A percentile compares a stretch with the other conserved stretches of the same genome.
phyloP scores from a whole-genome alignment of 2,329 filamentous ascomycete genomes.

The Capronia coronata region DNA sequence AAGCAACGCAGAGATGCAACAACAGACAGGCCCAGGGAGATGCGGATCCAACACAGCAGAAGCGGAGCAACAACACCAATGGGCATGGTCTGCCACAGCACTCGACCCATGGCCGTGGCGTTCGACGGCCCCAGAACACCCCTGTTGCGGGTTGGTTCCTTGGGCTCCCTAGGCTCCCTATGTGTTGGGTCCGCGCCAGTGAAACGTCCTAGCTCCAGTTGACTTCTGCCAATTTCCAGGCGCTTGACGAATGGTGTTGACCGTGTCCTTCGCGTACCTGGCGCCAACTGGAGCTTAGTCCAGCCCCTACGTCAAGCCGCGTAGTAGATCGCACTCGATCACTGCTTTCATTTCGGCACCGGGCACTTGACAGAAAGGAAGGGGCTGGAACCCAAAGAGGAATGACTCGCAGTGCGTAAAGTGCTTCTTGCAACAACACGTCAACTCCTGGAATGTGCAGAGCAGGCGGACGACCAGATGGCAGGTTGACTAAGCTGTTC shows the following conservation, averaged over 20 bases:
- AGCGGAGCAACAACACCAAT: slow-evolving; percentile 7
- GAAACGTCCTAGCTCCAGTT: slow-evolving; percentile 24
- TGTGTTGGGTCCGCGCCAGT: slow-evolving; percentile 19
- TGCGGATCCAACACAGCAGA: not conserved
- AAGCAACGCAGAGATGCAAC: slow-evolving; percentile 12
- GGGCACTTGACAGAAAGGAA: slow-evolving; percentile 8
- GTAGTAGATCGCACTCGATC: slow-evolving; percentile 10
- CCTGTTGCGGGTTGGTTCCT: slow-evolving; percentile 13
- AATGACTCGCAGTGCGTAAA: slow-evolving; percentile 1
- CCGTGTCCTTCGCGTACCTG: slow-evolving; percentile 22
- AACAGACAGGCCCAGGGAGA: slow-evolving; percentile 13
- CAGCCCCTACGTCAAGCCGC: slow-evolving; percentile 22
- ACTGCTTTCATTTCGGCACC: slow-evolving; percentile 17
- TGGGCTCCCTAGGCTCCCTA: slow-evolving; percentile 12
- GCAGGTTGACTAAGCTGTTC: slow-evolving; percentile 4
- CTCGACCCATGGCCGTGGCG: slow-evolving; percentile 11
- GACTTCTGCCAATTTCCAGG: slow-evolving; percentile 23
- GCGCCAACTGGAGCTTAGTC: slow-evolving; percentile 20
- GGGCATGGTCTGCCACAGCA: slow-evolving; percentile 7
- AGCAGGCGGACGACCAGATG: slow-evolving; percentile 1
- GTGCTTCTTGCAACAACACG: slow-evolving; percentile 12
- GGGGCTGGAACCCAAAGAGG: slow-evolving; percentile 13
- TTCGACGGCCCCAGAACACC: slow-evolving; percentile 12
- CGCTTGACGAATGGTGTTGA: slow-evolving; percentile 14
- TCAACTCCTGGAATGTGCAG: slow-evolving; percentile 15